phyloP scores from a whole-genome alignment of 257 asterid genomes.

The Forsythia viridissima region DNA sequence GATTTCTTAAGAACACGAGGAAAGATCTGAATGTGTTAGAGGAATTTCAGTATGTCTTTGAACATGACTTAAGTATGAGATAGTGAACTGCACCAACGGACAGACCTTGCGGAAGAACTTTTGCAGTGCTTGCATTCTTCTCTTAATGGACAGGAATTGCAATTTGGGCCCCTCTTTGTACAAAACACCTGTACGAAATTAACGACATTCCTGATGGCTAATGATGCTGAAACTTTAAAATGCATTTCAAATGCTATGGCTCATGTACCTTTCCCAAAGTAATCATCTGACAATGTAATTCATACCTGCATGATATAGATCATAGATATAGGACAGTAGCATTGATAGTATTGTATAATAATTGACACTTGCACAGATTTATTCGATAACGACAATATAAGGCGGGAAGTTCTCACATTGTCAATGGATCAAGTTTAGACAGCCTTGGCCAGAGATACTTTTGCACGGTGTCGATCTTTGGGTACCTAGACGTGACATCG shows the following conservation, averaged over 20 bases:
- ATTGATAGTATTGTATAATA: background rate
- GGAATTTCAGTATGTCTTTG: background rate
- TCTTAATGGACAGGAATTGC: constrained; percentile 33
- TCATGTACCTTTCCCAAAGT: constrained; percentile 26
- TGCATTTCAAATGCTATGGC: background rate
- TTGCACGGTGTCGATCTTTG: constrained; percentile 8
- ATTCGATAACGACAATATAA: background rate
- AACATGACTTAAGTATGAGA: background rate
- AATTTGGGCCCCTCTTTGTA: constrained; percentile 26
- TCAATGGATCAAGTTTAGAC: background rate
- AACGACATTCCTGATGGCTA: background rate
- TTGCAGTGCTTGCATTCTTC: constrained; percentile 27
- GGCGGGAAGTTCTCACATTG: constrained; percentile 20
- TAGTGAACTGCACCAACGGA: background rate
- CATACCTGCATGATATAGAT: constrained; percentile 22
- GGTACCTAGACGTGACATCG: constrained; percentile 19
- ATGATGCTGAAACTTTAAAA: background rate
- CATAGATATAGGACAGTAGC: background rate
- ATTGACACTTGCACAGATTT: background rate
- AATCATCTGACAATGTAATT: constrained; percentile 31
- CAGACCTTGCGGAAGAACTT: background rate
- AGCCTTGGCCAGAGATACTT: constrained; percentile 24
- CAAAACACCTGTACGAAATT: constrained; percentile 19
- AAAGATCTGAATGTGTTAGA: background rate
- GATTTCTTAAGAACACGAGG: background rate